phyloP scores from a whole-genome alignment of 225 moss, liverwort and hornwort species.

The Thuidium tamariscinum region DNA sequence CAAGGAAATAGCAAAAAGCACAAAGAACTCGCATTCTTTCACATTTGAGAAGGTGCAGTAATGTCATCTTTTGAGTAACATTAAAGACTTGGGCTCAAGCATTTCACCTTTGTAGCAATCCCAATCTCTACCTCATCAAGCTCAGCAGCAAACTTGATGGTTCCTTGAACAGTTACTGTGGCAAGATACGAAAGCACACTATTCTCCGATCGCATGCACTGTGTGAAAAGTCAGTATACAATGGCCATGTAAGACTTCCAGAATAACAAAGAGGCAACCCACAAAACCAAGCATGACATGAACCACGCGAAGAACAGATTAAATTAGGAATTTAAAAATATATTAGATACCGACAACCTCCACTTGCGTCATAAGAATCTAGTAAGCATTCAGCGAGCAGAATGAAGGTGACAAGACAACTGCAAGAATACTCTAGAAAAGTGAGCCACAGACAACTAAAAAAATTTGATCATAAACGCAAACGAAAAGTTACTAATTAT shows the following conservation, averaged over 20 bases:
- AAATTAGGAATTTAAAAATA: not conserved
- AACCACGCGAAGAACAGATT: not conserved
- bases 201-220: conserved; percentile 96
- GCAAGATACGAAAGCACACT: conserved; percentile 84
- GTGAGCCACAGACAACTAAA: not conserved
- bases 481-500: not conserved
- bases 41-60: not conserved
- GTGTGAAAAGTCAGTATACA: conserved; percentile 6
- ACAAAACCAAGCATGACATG: not conserved
- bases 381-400: not conserved
- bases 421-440: not conserved
- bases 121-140: conserved; percentile 47
- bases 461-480: not conserved
- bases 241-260: not conserved
- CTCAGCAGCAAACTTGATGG: conserved; percentile 64
- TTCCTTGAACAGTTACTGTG: conserved; percentile 52
- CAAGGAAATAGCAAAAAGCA: not conserved
- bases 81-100: not conserved
- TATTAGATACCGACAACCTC: not conserved
- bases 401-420: not conserved
- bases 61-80: not conserved
- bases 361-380: not conserved
- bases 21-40: not conserved
- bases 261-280: not conserved
- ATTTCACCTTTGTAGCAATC: conserved; percentile 52